Percentiles rank a stretch among this genome's conserved stretches.
phyloP scores from a whole-genome alignment of 345 rosid genomes.

The Citrus sp. region DNA sequence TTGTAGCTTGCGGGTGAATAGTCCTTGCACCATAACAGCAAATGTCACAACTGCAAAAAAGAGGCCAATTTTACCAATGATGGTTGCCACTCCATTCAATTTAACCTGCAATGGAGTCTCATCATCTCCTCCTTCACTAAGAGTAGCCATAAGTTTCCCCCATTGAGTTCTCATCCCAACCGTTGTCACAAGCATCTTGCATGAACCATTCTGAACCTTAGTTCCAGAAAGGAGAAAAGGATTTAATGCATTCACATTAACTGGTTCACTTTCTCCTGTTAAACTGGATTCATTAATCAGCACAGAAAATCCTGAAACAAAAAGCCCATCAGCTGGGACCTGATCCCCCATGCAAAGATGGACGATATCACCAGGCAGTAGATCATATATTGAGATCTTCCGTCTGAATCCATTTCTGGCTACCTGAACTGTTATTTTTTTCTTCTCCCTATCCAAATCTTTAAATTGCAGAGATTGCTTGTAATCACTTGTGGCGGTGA shows the following conservation, averaged over 20 bases:
- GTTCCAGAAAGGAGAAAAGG: conserved; percentile 81
- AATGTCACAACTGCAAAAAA: conserved; percentile 72
- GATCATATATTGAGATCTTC: conserved; percentile 59
- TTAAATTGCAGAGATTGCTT: conserved; percentile 65
- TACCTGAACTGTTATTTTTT: conserved; percentile 57
- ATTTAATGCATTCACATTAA: conserved; percentile 30
- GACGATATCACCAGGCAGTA: conserved; percentile 76
- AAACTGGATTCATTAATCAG: conserved; percentile 68
- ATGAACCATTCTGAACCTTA: conserved; percentile 72
- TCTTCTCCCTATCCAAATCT: conserved; percentile 65
- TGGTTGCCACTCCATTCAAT: conserved; percentile 76
- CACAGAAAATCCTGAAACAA: conserved; percentile 51
- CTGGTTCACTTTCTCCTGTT: conserved; percentile 70
- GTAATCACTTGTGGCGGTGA: conserved; percentile 72
- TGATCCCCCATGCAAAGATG: conserved; percentile 72
- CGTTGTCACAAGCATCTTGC: conserved; percentile 78
- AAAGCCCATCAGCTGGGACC: conserved; percentile 80
- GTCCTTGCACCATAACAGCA: conserved; percentile 69
- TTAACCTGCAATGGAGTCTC: conserved; percentile 87
- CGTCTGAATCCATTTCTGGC: conserved; percentile 54
- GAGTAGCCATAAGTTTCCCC: conserved; percentile 86
- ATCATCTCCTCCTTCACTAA: conserved; percentile 72
- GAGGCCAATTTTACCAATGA: conserved; percentile 77
- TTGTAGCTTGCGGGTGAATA: conserved; percentile 49
- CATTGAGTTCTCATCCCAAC: conserved; percentile 94